These are phyloP conservation scores for Chlorella sp. DNA, from an alignment of 139 green algal species.

Conservation along the genomic window DNA sequence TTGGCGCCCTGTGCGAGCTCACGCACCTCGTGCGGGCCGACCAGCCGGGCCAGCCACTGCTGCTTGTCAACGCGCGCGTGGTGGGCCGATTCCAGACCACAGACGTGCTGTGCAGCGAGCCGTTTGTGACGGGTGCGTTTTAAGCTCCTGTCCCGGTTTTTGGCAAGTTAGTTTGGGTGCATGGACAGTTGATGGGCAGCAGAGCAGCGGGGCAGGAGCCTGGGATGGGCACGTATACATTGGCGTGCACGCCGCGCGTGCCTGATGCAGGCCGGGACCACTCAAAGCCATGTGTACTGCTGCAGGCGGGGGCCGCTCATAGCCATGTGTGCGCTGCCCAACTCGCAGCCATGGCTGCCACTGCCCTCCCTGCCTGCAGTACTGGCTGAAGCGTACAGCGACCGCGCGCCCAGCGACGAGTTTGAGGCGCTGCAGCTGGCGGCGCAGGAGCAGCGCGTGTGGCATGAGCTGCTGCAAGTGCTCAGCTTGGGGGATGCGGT, in stretches of 20 bases:
- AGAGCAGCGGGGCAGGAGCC: no score
- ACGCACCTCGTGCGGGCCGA: neutral
- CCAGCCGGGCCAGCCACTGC: neutral
- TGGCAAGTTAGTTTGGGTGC: no score
- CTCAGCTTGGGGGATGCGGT: neutral
- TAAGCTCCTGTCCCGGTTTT: no score
- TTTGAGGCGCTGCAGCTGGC: neutral
- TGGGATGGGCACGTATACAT: no score
- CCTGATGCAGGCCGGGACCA: no score
- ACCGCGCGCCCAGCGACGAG: neutral
- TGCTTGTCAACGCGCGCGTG: neutral
- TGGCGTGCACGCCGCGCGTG: no score
- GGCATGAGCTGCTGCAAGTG: neutral
- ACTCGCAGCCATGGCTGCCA: no score
- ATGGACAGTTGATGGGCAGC: no score
- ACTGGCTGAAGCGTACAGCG: neutral
- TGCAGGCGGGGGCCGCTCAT: no score
- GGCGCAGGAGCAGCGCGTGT: constrained; percentile 6
- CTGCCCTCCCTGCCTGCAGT: neutral
- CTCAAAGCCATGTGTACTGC: no score
- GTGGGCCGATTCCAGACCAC: neutral
- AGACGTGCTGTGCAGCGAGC: neutral
- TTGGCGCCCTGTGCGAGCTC: constrained; percentile 1
- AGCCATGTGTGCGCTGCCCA: no score
- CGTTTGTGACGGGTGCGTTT: neutral